Conservation (phyloP, 139 green algal species). For the Chlamydomonas schloesseri region DNA sequence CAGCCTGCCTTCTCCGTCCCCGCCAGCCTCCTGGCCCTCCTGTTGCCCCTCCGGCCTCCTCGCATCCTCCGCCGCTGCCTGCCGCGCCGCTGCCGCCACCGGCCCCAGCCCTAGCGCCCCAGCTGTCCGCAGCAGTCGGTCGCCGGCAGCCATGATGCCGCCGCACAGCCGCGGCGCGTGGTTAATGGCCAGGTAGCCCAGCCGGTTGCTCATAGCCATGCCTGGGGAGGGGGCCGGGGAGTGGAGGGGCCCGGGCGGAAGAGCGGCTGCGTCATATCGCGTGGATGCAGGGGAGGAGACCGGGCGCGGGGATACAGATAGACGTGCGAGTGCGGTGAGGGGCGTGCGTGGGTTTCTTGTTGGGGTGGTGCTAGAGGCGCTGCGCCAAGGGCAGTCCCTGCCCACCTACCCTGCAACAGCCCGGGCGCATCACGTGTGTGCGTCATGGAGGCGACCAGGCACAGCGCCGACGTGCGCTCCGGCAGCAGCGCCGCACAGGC, state of each 20-base stretch:
- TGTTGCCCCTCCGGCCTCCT: no score
- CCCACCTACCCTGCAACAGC: neutral
- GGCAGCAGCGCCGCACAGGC: slow-evolving; percentile 30
- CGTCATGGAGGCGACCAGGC: slow-evolving; percentile 23
- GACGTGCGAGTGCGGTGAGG: no score
- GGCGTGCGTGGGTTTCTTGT: no score
- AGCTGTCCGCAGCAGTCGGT: neutral
- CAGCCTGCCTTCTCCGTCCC: no score
- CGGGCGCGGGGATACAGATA: neutral
- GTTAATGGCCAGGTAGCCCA: slow-evolving; percentile 27
- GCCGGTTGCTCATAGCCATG: slow-evolving; percentile 6
- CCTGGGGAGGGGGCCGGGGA: neutral
- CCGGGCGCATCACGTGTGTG: slow-evolving; percentile 5
- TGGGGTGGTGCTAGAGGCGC: no score
- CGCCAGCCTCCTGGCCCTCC: no score
- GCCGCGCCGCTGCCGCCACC: neutral
- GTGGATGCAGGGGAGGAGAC: neutral
- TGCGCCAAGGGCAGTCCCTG: neutral
- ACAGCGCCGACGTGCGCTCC: slow-evolving; percentile 2
- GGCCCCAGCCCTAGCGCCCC: neutral
- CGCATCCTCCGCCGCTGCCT: no score
- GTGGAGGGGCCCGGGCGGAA: neutral
- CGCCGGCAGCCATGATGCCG: neutral
- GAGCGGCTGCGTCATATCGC: no score
- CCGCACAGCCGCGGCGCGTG: neutral